Percentiles rank a stretch among this genome's conserved stretches.
These are phyloP conservation scores for Aspergillus sclerotioniger DNA, from an alignment of 495 filamentous ascomycete species.

Conservation along the genomic window DNA sequence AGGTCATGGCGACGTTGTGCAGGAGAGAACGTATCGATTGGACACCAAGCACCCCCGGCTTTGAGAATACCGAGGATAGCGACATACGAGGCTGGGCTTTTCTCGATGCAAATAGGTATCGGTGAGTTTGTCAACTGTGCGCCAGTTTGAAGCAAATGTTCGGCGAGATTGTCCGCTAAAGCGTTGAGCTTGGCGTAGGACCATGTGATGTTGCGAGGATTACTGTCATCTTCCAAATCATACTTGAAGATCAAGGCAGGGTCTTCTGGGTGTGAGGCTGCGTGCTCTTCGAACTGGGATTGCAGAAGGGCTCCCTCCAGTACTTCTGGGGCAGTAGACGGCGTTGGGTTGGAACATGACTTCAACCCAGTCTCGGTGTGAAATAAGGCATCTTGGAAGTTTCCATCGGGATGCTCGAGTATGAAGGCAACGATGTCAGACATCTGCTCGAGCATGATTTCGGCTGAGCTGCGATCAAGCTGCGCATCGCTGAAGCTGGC, in stretches of 20 bases:
- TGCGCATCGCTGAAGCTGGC: constrained; percentile 23
- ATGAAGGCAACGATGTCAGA: constrained; percentile 25
- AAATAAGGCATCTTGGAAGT: constrained; percentile 15
- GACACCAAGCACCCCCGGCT: constrained; percentile 45
- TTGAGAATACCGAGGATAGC: constrained; percentile 79
- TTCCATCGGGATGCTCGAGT: constrained; percentile 19
- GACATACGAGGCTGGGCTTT: constrained; percentile 74
- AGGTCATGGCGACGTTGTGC: constrained; percentile 35
- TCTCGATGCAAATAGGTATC: constrained; percentile 77
- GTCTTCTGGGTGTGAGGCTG: constrained; percentile 18
- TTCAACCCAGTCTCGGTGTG: constrained; percentile 16
- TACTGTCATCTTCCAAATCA: constrained; percentile 21
- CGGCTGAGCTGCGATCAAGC: constrained; percentile 21
- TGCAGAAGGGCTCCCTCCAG: constrained; percentile 20
- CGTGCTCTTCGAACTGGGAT: constrained; percentile 29
- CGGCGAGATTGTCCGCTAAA: constrained; percentile 27
- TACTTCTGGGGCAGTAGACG: constrained; percentile 11
- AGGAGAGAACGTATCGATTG: constrained; percentile 38
- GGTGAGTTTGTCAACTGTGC: constrained; percentile 38
- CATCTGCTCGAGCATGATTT: constrained; percentile 30
- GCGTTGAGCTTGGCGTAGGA: constrained; percentile 32
- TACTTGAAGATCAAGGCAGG: constrained; percentile 29
- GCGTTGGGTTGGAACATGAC: constrained; percentile 23
- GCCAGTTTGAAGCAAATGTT: constrained; percentile 18
- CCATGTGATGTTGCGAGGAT: constrained; percentile 23